Conservation (phyloP, 768 basidiomycete genomes). For the Tubosaeta brunneosetosa region DNA sequence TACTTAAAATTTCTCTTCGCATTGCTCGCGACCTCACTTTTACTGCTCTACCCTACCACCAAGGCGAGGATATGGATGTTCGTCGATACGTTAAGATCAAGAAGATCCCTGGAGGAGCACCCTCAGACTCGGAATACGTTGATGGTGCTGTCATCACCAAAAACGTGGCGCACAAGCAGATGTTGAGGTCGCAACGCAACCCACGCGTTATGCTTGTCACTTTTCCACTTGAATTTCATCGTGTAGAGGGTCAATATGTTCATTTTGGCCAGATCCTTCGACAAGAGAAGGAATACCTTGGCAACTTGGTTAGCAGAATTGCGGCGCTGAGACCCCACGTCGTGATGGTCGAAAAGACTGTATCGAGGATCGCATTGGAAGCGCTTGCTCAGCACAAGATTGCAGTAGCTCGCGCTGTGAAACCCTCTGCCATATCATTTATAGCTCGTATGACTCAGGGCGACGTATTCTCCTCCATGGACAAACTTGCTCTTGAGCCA, state of each 20-base stretch:
- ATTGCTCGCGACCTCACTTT: conserved; percentile 85
- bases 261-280: conserved; percentile 86
- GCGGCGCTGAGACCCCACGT: conserved; percentile 90
- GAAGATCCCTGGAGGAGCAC: conserved; percentile 92
- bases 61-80: conserved; percentile 93
- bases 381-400: conserved; percentile 80
- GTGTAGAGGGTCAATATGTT: conserved; percentile 89
- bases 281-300: conserved; percentile 91
- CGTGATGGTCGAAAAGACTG: conserved; percentile 86
- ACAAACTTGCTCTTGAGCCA: conserved; percentile 86
- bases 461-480: conserved; percentile 93
- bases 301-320: conserved; percentile 82
- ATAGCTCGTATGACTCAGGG: conserved; percentile 94
- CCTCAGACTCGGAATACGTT: conserved; percentile 93
- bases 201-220: conserved; percentile 96
- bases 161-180: conserved; percentile 94
- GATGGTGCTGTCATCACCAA: conserved; percentile 97
- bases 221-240: conserved; percentile 90
- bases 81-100: conserved; percentile 96
- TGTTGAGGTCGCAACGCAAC: conserved; percentile 77
- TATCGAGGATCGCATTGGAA: conserved; percentile 87
- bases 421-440: conserved; percentile 79
- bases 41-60: conserved; percentile 60
- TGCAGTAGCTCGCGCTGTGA: conserved; percentile 86
- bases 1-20: conserved; percentile 76